A percentile compares a stretch with the other conserved stretches of the same genome.
These are phyloP conservation scores for Malassezia dermatis DNA, from an alignment of 1,284 basidiomycete genomes.

Conservation along the genomic window DNA sequence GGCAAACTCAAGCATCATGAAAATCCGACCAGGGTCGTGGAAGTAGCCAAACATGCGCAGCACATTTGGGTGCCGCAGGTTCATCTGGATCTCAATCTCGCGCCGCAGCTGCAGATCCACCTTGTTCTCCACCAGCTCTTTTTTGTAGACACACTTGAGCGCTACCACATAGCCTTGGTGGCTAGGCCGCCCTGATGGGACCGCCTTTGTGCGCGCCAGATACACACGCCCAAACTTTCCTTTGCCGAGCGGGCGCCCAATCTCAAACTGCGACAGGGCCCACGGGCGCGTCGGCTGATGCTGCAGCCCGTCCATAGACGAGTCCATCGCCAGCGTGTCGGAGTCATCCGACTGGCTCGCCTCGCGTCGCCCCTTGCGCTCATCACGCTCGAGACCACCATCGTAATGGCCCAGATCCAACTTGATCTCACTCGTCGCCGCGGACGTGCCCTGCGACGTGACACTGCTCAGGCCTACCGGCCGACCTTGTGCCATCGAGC, in stretches of 20 bases:
- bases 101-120: constrained; percentile 71
- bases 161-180: constrained; percentile 69
- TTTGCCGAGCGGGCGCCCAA: constrained; percentile 89
- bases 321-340: constrained; percentile 15
- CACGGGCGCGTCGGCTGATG: constrained; percentile 53
- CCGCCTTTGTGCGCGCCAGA: constrained; percentile 70
- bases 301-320: constrained; percentile 15
- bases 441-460: background rate
- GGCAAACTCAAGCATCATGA: constrained; percentile 92
- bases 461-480: background rate
- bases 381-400: constrained; percentile 47
- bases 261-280: constrained; percentile 77
- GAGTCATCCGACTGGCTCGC: constrained; percentile 8
- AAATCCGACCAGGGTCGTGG: constrained; percentile 94
- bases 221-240: constrained; percentile 98
- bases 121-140: constrained; percentile 74
- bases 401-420: constrained; percentile 47
- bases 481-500: background rate
- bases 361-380: constrained; percentile 36
- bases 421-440: background rate
- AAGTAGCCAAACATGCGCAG: constrained; percentile 91
- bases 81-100: constrained; percentile 98
- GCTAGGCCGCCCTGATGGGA: background rate
- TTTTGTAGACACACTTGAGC: constrained; percentile 93
- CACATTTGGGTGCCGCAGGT: constrained; percentile 87